Evolutionary conservation across 2,329 filamentous ascomycete genomes (phyloP).

Genomic region (Pestalotiopsis sp.): DNA sequence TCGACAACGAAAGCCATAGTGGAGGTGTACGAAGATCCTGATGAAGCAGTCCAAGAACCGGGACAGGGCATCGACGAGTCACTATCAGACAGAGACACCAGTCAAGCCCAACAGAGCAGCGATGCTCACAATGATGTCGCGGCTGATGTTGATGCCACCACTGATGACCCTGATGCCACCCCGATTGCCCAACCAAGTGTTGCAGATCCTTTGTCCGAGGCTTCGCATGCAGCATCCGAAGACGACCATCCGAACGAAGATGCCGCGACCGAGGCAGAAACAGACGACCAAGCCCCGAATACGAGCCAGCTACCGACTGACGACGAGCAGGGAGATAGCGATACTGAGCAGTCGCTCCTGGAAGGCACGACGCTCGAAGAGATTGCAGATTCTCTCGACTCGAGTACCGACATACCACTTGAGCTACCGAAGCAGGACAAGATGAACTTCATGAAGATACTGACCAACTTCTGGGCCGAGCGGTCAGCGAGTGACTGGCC

Average conservation of each 20-base stretch:
- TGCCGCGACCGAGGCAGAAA: slow-evolving; percentile 42
- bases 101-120: slow-evolving; percentile 12
- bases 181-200: slow-evolving; percentile 1
- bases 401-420: slow-evolving; percentile 61
- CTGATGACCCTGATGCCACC: slow-evolving; percentile 1
- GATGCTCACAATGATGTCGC: not conserved
- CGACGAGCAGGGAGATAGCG: slow-evolving; percentile 70
- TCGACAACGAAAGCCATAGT: slow-evolving; percentile 95
- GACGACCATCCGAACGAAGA: slow-evolving; percentile 28
- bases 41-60: slow-evolving; percentile 86
- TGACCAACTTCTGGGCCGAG: slow-evolving; percentile 98
- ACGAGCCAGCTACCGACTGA: slow-evolving; percentile 66
- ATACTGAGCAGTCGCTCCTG: slow-evolving; percentile 69
- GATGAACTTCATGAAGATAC: slow-evolving; percentile 89
- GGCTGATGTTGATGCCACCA: not conserved
- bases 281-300: slow-evolving; percentile 45
- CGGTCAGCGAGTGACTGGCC: slow-evolving; percentile 94
- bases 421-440: slow-evolving; percentile 93
- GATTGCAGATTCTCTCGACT: slow-evolving; percentile 64
- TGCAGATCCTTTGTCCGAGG: not conserved
- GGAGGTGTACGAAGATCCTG: slow-evolving; percentile 91
- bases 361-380: slow-evolving; percentile 71
- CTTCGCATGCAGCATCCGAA: slow-evolving; percentile 29
- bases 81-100: slow-evolving; percentile 32
- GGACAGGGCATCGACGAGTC: slow-evolving; percentile 68